Evolutionary conservation across 2,329 filamentous ascomycete species (phyloP), one percentile per base, ranked within the genome.

Genomic region (Pseudocercospora cruenta): DNA sequence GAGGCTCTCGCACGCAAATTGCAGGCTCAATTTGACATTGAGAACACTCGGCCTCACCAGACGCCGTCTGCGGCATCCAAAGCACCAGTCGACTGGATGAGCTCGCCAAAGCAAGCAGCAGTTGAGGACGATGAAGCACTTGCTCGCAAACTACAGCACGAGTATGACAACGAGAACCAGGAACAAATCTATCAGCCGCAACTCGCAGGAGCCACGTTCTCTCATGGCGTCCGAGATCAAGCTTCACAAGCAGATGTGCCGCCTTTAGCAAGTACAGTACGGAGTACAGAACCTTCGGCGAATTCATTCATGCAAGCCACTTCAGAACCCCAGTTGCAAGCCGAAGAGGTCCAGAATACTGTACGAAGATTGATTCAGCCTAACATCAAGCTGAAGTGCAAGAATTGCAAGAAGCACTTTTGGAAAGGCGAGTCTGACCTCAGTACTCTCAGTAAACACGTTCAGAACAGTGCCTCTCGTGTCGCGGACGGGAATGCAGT

Each of bases 131-230:
- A 66, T 26, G 57, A 26, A 24, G 61, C 22, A 21, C n/a, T 64
- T 58, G 65, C 65, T 36, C 57, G 65, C 6, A n/a, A 47, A 10
- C 51, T 67, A 6, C 57, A 67, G 14, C 49, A 49, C 12, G 24
- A 61, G 28, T 64, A 45, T 21, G 28, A 65, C 31, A 31, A 47
- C n/a, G 57, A 64, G 43, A 58, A 19, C 39, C 12, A 16, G n/a
- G 31, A 28, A 19, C 7, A 3, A 9, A 43, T 63, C 12, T 63
- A 47, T 36, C 19, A 45, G 33, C 12, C 31, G 4, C 31, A 63
- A 21, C 5, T 21, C 28, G 31, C 9, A 33, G 21, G 8, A 19
- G 7, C 4, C n/a, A 22, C 19, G 1, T 28, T 10, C 16, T 33
- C 39, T 33, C 47, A n/a, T 19, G 24, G 28, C 45, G 39, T 28